Percentiles rank a stretch among this genome's conserved stretches.
phyloP scores from a whole-genome alignment of 108 stramenopile species.

The Cyclotella kingstonii region DNA sequence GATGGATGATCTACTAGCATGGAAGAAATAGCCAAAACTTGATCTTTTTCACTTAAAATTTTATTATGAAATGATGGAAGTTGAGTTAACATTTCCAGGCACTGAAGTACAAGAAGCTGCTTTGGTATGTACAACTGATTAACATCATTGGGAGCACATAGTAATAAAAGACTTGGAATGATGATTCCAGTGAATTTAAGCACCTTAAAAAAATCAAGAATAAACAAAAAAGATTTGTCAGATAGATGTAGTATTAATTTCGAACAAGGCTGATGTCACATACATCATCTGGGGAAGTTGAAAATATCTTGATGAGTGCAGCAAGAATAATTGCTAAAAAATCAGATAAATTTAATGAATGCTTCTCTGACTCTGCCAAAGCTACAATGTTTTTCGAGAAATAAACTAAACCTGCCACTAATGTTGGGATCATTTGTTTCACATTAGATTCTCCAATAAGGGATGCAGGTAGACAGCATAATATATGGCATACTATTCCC shows the following conservation, averaged over 20 bases:
- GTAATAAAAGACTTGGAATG: constrained; percentile 34
- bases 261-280: constrained; percentile 10
- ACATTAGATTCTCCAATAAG: constrained; percentile 28
- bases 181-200: constrained; percentile 34
- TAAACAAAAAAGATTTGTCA: neutral
- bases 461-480: constrained; percentile 31
- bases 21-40: constrained; percentile 29
- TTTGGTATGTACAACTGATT: constrained; percentile 30
- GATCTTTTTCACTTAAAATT: constrained; percentile 37
- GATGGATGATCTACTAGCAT: constrained; percentile 37
- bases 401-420: constrained; percentile 41
- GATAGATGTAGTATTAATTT: neutral
- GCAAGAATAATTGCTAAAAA: constrained; percentile 26
- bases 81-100: constrained; percentile 33
- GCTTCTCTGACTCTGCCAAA: constrained; percentile 11
- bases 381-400: constrained; percentile 32
- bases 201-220: constrained; percentile 13
- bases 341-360: constrained; percentile 4
- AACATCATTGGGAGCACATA: constrained; percentile 7
- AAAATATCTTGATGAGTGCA: constrained; percentile 31
- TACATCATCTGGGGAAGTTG: constrained; percentile 27
- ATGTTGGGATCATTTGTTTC: constrained; percentile 26
- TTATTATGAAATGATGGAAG: constrained; percentile 19
- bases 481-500: constrained; percentile 26
- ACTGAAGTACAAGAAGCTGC: constrained; percentile 33